phyloP scores from a whole-genome alignment of 208 protist genomes.

The Wallacemonas rigidus region DNA sequence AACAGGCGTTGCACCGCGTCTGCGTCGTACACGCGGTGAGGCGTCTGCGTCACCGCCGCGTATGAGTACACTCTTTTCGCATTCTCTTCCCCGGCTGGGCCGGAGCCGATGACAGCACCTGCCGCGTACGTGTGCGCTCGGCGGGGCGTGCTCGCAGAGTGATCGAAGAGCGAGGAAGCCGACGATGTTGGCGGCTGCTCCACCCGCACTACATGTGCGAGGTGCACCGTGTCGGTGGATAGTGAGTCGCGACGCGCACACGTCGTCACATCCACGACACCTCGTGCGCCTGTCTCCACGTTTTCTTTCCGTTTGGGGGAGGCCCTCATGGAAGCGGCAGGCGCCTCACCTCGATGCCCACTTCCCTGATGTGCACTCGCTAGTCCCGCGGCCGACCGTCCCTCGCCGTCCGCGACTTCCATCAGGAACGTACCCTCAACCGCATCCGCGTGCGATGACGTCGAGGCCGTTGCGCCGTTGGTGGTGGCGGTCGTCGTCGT shows the following conservation, averaged over 20 bases:
- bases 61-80: neutral
- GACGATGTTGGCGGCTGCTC: neutral
- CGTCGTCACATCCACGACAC: no score
- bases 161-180: neutral
- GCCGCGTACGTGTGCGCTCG: constrained; percentile 14
- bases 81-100: neutral
- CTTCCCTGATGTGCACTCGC: no score
- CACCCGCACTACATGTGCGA: neutral
- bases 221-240: neutral
- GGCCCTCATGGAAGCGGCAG: neutral
- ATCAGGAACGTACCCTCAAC: constrained; percentile 3
- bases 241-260: neutral
- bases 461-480: neutral
- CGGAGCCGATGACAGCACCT: neutral
- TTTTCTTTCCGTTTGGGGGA: no score
- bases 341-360: no score
- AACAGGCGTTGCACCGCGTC: constrained; percentile 38
- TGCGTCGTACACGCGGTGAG: constrained; percentile 40
- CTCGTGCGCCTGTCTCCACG: no score
- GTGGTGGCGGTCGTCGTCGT: neutral
- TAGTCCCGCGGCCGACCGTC: no score
- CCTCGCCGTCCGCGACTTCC: constrained; percentile 2
- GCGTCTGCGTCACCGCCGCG: neutral
- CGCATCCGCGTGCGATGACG: neutral
- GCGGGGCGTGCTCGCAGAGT: neutral